phyloP scores from a whole-genome alignment of 108 stramenopile genomes.

The Nitzschia palea region DNA sequence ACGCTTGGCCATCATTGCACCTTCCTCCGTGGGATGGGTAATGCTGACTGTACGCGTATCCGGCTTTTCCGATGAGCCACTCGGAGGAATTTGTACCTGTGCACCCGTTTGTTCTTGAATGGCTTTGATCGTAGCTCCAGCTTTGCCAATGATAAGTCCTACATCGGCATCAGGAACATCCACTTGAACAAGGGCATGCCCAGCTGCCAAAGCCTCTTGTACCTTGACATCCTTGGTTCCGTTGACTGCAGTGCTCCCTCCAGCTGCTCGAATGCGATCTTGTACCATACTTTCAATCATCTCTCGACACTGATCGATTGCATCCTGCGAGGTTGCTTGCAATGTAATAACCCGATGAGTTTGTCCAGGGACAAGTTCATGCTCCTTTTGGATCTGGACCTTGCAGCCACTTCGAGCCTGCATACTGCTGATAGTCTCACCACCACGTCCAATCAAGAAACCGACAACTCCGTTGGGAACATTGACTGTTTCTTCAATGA shows the following conservation, averaged over 20 bases:
- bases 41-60: conserved; percentile 71
- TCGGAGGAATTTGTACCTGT: conserved; percentile 88
- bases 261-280: conserved; percentile 58
- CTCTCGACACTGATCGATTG: conserved; percentile 70
- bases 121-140: conserved; percentile 87
- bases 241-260: conserved; percentile 3
- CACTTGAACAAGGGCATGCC: conserved; percentile 73
- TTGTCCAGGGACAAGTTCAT: conserved; percentile 82
- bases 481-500: conserved; percentile 76
- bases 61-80: conserved; percentile 72
- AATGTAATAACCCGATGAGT: conserved; percentile 81
- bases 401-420: conserved; percentile 73
- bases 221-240: conserved; percentile 60
- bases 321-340: conserved; percentile 62
- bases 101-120: conserved; percentile 93
- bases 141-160: conserved; percentile 97
- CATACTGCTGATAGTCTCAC: conserved; percentile 72
- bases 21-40: conserved; percentile 77
- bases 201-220: conserved; percentile 68
- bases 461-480: conserved; percentile 77
- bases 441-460: conserved; percentile 71
- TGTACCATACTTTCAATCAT: conserved; percentile 83
- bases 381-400: conserved; percentile 91
- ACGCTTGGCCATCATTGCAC: conserved; percentile 73
- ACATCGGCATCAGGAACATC: conserved; percentile 89